Evolutionary conservation across 331 rosid species (phyloP), one percentile per base, ranked within the genome.

Genomic region (Prunus yedoensis): DNA sequence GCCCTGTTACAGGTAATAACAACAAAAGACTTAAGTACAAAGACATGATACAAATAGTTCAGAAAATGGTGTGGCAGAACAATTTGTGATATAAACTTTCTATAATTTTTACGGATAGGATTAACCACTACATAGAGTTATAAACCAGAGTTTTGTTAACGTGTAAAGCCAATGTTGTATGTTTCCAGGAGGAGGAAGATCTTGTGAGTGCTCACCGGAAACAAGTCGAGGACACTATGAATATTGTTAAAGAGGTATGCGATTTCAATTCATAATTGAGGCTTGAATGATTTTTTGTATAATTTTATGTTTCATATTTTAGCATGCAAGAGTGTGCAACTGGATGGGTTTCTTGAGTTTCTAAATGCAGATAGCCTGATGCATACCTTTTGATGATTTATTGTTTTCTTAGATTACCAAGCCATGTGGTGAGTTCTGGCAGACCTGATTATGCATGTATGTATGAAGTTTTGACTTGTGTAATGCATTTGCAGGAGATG

Each of bases 141-240:
- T 16, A 32, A 60, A 30, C 47, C 20, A 25, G 10, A 73, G 43
- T 68, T 12, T 20, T 45, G 28, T 66, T 53, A 58, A 70, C 17
- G 13, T 21, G 28, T 73, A 53, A 77, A 68, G n/a, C 59, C 16
- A 78, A 5, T 79, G 12, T 70, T 70, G 70, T 50, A 61, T 77
- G 23, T 76, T 83, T 84, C 58, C 91, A 95, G 99, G 99, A 92
- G 78, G 99, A 95, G 89, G 98, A 92, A 86, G 94, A 95, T 85
- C 97, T 95, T 54, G 93, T 95, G 81, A 92, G 79, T 82, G 99
- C 99, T 79, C 99, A 95, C 81, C 88, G 99, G 67, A 95, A 88
- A 69, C 99, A 92, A 85, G 99, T 95, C 21, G 99, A 95, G 87
- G 99, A 95, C 70, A 92, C 99, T 6, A 92, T 95, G 99, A 95